A percentile compares a stretch with the other conserved stretches of the same genome.
Conservation (phyloP, 1,139 yeast species). For the Saccharomycopsis hybrid region DNA sequence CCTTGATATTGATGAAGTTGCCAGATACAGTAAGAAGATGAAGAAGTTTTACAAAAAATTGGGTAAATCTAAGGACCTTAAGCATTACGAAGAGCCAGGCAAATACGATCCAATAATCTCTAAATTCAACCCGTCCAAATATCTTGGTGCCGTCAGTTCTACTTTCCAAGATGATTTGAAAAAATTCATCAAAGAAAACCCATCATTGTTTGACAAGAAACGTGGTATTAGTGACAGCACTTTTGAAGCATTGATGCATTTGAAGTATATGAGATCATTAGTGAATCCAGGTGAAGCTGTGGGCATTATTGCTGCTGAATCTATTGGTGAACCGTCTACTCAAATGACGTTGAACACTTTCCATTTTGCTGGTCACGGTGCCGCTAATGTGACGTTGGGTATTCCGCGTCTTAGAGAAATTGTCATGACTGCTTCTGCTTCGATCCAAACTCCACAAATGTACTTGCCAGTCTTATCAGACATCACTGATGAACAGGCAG, state of each 20-base stretch:
- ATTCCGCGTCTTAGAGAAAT: slow-evolving; percentile 99
- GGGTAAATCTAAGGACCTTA: slow-evolving; percentile 28
- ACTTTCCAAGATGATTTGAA: slow-evolving; percentile 80
- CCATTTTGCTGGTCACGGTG: slow-evolving; percentile 99
- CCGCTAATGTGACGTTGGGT: slow-evolving; percentile 98
- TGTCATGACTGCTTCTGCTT: slow-evolving; percentile 95
- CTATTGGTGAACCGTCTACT: slow-evolving; percentile 98
- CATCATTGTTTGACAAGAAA: slow-evolving; percentile 41
- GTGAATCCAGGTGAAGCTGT: slow-evolving; percentile 97
- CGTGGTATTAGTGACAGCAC: slow-evolving; percentile 48
- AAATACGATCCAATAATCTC: slow-evolving; percentile 90
- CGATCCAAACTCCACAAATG: slow-evolving; percentile 98
- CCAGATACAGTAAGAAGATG: slow-evolving; percentile 74
- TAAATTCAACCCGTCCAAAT: slow-evolving; percentile 79
- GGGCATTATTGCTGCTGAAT: slow-evolving; percentile 97
- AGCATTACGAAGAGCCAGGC: slow-evolving; percentile 54
- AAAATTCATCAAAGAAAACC: slow-evolving; percentile 50
- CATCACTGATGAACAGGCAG: slow-evolving; percentile 82
- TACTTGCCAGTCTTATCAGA: slow-evolving; percentile 75
- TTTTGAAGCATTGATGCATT: slow-evolving; percentile 94
- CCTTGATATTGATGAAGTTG: slow-evolving; percentile 77
- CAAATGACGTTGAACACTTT: slow-evolving; percentile 99
- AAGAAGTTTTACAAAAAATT: slow-evolving; percentile 45
- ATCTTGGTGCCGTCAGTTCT: slow-evolving; percentile 90
- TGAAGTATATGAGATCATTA: slow-evolving; percentile 94